phyloP scores from a whole-genome alignment of 2,329 filamentous ascomycete genomes.

The Fusarium papillatum region DNA sequence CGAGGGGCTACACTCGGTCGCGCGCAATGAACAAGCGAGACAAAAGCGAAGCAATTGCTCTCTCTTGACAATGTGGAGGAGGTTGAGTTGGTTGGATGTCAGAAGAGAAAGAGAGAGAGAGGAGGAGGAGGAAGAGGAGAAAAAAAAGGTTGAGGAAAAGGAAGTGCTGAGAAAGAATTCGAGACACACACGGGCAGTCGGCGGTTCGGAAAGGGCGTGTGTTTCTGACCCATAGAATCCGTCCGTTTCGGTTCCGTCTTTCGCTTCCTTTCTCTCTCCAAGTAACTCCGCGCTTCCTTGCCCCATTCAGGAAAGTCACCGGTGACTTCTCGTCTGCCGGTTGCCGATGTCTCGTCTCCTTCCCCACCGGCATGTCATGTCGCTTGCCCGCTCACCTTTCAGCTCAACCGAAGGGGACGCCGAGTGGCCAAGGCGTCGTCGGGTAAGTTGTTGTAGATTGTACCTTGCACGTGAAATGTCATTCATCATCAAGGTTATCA shows the following conservation, averaged over 20 bases:
- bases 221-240: slow-evolving; percentile 40
- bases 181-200: slow-evolving; percentile 31
- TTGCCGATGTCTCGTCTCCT: slow-evolving; percentile 12
- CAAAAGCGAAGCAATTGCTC: slow-evolving; percentile 32
- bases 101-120: slow-evolving; percentile 3
- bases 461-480: slow-evolving; percentile 13
- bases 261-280: slow-evolving; percentile 15
- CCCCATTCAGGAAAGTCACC: slow-evolving; percentile 29
- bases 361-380: slow-evolving; percentile 7
- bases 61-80: not conserved
- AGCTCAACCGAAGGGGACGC: slow-evolving; percentile 4
- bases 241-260: slow-evolving; percentile 39
- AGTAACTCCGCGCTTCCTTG: slow-evolving; percentile 29
- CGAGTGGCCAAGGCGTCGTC: slow-evolving; percentile 3
- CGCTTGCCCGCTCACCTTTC: slow-evolving; percentile 4
- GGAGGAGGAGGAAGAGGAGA: not conserved
- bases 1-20: slow-evolving; percentile 28
- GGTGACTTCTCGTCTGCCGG: slow-evolving; percentile 24
- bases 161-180: slow-evolving; percentile 17
- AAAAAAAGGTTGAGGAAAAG: slow-evolving; percentile 30
- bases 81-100: slow-evolving; percentile 3
- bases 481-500: not conserved
- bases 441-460: not conserved
- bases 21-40: slow-evolving; percentile 26
- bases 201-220: slow-evolving; percentile 41